Base-by-base conservation (phyloP, 495 filamentous ascomycete species). In the Penicillium diatomitis region DNA sequence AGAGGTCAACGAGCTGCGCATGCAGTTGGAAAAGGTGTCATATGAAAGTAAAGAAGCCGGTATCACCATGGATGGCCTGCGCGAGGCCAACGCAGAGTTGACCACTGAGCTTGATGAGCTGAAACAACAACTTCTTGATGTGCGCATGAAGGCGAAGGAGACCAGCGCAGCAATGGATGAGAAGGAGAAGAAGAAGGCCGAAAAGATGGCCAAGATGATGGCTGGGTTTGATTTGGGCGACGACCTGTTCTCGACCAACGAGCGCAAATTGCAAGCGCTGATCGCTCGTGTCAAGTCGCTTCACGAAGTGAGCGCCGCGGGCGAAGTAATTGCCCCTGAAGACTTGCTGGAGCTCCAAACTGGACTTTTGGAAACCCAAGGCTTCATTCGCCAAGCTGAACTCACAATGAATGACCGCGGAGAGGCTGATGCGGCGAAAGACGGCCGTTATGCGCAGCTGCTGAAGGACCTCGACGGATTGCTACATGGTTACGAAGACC, bases 151-250 rank as follows among this genome's bases (percentile, higher is more conserved):
- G 55, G 90, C 91, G 42, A 92, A 89, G 72, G 94, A 96, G 69
- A 95, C 87, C 4, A 84, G 80, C 31, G 87, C 87, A 2, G 84
- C 83, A 9, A 63, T 91, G 3, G 90, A 96, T 56, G 92, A 96
- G 69, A 98, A 97, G 73, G 92, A 97, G 67, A 90, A 88, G 76
- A 90, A 89, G 74, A 98, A 97, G 74, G 87, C 88, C 5, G 92
- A 97, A 71, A 88, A 89, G 63, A 98, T 98, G 92, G 92, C 92
- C 30, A 88, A 96, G 79, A 98, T 98, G 92, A 96, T 98, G 91
- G 91, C 92, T 42, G 87, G 91, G 5, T 96, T 98, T 53, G 90
- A 97, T 60, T 78, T 96, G 32, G 89, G 87, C 35, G 85, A 82
- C 20, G 90, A 96, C 47, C 80, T 88, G 10, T 90, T 96, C 67